Base-by-base conservation (phyloP, 2,329 filamentous ascomycete genomes). In the Penicillium nordicum region DNA sequence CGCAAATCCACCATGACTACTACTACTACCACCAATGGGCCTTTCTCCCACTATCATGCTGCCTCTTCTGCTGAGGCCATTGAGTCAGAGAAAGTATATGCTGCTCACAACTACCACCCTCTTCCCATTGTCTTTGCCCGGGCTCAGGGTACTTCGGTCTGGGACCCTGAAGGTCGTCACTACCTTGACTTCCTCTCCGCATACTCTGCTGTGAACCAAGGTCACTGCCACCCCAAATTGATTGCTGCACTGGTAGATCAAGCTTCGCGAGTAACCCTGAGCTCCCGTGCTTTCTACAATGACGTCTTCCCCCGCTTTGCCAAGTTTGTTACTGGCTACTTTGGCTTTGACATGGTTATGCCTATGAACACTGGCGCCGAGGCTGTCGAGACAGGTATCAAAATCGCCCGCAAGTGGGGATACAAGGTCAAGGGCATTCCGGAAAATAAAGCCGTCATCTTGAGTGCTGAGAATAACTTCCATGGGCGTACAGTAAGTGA, bases 301-400 rank as follows among this genome's bases (percentile, higher is more conserved):
- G 93, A 97, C 79, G 94, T 97, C 61, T 97, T 97, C 79, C 93
- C 93, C 57, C 87, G 88, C 63, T 97, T 96, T 82, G 93, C 93
- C 7, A 88, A 96, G 77, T 96, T 94, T 78, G 88, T 96, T 62
- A 92, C 90, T 66, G 78, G 85, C 64, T 87, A 90, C 72, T 96
- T 97, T 74, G 92, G 91, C 60, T 97, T 95, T 73, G 93, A 97
- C 76, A 97, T 97, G 93, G 91, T 96, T 34, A 78, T 97, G 74
- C 93, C 93, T 63, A 97, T 97, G 92, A 97, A 97, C 80, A 97
- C 93, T 2, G 93, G 93, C 57, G 93, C 93, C 23, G 93, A 97
- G 78, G 93, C 93, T 9, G 92, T 96, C 36, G 93, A 97, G 82
- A 97, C 93, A 0, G 92, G 89, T 12, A 87, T 97, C 78, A 97